Percentiles rank a stretch among this genome's conserved stretches.
Conservation (phyloP, 306 rosid genomes). For the Rubus idaeus region DNA sequence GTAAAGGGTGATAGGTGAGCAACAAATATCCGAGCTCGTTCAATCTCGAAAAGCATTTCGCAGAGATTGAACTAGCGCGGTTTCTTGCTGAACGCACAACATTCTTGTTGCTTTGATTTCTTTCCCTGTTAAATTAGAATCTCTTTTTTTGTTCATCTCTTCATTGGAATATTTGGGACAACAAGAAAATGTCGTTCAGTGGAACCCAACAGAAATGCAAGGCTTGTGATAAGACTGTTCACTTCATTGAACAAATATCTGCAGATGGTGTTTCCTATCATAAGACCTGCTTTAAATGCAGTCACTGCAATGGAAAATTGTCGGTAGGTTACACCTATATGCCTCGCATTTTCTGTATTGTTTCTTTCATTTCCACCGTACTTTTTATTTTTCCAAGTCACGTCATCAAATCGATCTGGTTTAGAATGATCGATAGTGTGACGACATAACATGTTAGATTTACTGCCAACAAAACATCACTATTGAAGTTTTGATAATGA, state of each 20-base stretch:
- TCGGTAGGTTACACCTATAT: constrained; percentile 31
- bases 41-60: constrained; percentile 21
- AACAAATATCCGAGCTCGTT: constrained; percentile 23
- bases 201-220: constrained; percentile 85
- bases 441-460: not conserved
- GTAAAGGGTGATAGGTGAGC: constrained; percentile 14
- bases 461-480: not conserved
- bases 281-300: constrained; percentile 67
- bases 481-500: not conserved
- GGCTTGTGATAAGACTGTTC: constrained; percentile 70
- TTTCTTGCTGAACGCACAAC: constrained; percentile 25
- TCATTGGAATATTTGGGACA: not conserved
- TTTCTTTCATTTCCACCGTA: not conserved
- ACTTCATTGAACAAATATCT: constrained; percentile 51
- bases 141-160: constrained; percentile 9
- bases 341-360: not conserved
- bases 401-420: not conserved
- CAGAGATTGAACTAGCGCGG: constrained; percentile 13
- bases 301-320: constrained; percentile 66
- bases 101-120: constrained; percentile 10
- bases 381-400: not conserved
- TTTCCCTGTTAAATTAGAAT: not conserved
- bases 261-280: constrained; percentile 63
- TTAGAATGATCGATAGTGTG: not conserved
- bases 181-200: constrained; percentile 55